Conservation (phyloP, 2,329 filamentous ascomycete species). For the Microcyclosporella mali region DNA sequence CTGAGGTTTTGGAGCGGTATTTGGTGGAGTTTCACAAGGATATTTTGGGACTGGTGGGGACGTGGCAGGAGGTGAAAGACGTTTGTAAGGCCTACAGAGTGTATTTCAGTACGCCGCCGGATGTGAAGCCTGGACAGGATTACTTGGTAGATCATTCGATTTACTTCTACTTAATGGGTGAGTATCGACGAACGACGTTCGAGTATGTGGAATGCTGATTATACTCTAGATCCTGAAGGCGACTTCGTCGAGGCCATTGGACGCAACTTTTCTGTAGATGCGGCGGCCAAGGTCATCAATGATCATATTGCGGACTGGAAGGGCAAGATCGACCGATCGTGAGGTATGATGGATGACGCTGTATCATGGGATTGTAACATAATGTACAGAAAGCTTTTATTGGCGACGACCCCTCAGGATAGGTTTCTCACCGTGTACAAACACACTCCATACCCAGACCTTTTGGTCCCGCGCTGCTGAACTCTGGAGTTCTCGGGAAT, state of each 20-base stretch:
- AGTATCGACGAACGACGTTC: constrained; percentile 26
- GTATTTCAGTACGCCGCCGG: constrained; percentile 88
- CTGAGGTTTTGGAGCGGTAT: constrained; percentile 76
- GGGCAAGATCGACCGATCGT: constrained; percentile 46
- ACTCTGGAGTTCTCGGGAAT: no score
- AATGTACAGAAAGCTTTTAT: constrained; percentile 9
- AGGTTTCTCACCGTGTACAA: no score
- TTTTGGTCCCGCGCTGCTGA: no score
- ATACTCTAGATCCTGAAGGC: constrained; percentile 70
- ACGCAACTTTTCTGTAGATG: constrained; percentile 83
- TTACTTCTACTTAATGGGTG: constrained; percentile 96
- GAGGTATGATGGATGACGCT: background rate
- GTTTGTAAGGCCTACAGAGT: constrained; percentile 95
- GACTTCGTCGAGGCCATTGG: constrained; percentile 98
- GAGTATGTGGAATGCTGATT: background rate
- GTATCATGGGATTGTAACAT: constrained; percentile 1
- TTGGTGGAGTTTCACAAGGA: constrained; percentile 82
- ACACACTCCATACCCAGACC: no score
- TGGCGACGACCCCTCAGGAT: no score
- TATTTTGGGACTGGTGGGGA: constrained; percentile 84
- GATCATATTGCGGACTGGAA: constrained; percentile 79
- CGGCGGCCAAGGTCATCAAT: constrained; percentile 75
- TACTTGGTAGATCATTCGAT: constrained; percentile 98
- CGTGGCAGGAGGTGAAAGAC: constrained; percentile 87
- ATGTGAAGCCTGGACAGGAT: constrained; percentile 88